Evolutionary conservation across 2,329 filamentous ascomycete genomes (phyloP).

Genomic region (Ophiostoma angusticollis): DNA sequence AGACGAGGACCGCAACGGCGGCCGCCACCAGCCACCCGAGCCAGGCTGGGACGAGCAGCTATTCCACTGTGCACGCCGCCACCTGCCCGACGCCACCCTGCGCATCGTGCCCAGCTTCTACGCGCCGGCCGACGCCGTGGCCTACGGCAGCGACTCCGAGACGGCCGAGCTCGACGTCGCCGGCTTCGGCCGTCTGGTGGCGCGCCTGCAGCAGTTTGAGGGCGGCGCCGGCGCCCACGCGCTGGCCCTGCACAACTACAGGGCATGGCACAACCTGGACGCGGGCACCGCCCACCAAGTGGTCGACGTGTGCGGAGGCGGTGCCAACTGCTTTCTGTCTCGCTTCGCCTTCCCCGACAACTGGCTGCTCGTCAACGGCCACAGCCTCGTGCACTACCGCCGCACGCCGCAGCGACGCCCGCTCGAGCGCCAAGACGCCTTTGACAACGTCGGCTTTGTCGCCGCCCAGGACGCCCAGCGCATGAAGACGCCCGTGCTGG

Average conservation of each 20-base stretch:
- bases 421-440: neutral
- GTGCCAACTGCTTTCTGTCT: slow-evolving; percentile 34
- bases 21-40: slow-evolving; percentile 12
- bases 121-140: slow-evolving; percentile 23
- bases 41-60: slow-evolving; percentile 29
- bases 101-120: slow-evolving; percentile 31
- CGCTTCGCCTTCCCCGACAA: slow-evolving; percentile 32
- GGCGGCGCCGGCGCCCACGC: slow-evolving; percentile 28
- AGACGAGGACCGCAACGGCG: no score
- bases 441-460: neutral
- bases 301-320: slow-evolving; percentile 30
- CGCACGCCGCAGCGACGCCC: slow-evolving; percentile 9
- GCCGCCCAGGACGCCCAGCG: neutral
- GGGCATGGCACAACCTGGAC: slow-evolving; percentile 25
- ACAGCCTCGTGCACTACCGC: slow-evolving; percentile 31
- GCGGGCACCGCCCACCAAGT: slow-evolving; percentile 30
- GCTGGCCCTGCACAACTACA: slow-evolving; percentile 28
- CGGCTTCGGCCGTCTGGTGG: neutral
- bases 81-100: slow-evolving; percentile 24
- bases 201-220: slow-evolving; percentile 21
- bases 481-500: neutral
- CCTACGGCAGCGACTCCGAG: slow-evolving; percentile 18
- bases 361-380: slow-evolving; percentile 36
- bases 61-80: slow-evolving; percentile 26
- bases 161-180: slow-evolving; percentile 2